Evolutionary conservation across 805 yeast genomes (phyloP).

Genomic region (Saccharomycopsis guyanensis): DNA sequence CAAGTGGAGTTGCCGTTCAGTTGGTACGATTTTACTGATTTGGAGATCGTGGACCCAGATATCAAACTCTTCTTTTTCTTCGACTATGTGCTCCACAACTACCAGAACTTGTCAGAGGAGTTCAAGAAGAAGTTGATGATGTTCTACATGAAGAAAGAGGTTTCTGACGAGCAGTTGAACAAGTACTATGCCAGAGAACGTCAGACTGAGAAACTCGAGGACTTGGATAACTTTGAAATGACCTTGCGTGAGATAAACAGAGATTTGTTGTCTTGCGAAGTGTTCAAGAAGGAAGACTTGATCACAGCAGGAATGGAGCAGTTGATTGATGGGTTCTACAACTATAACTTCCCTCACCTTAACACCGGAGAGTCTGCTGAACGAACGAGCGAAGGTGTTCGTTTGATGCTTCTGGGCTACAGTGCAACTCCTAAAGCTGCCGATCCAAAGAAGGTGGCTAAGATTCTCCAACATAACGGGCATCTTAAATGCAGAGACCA

Average conservation of each 20-base stretch:
- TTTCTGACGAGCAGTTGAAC: not conserved
- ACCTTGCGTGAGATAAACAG: not conserved
- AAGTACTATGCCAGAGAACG: not conserved
- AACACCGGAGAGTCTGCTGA: not conserved
- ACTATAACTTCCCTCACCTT: constrained; percentile 10
- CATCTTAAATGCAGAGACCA: not conserved
- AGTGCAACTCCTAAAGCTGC: not conserved
- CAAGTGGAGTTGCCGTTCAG: constrained; percentile 12
- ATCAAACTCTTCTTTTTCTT: constrained; percentile 7
- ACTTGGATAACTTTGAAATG: constrained; percentile 7
- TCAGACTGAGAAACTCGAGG: not conserved
- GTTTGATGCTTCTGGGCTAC: not conserved
- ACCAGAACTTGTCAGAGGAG: constrained; percentile 1
- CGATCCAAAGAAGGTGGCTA: not conserved
- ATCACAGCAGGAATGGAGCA: constrained; percentile 6
- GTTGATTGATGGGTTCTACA: constrained; percentile 7
- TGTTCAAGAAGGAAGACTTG: constrained; percentile 3
- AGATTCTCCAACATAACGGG: not conserved
- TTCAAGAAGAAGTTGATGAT: not conserved
- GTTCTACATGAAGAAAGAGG: not conserved
- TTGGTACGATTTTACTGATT: constrained; percentile 18
- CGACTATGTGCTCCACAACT: constrained; percentile 4
- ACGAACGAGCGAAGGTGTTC: not conserved
- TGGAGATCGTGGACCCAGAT: constrained; percentile 10
- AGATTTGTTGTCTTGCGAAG: not conserved